Percentiles rank a stretch among this genome's conserved stretches.
Conservation (phyloP, 1,139 yeast genomes). For the Blastobotrys persicus region DNA sequence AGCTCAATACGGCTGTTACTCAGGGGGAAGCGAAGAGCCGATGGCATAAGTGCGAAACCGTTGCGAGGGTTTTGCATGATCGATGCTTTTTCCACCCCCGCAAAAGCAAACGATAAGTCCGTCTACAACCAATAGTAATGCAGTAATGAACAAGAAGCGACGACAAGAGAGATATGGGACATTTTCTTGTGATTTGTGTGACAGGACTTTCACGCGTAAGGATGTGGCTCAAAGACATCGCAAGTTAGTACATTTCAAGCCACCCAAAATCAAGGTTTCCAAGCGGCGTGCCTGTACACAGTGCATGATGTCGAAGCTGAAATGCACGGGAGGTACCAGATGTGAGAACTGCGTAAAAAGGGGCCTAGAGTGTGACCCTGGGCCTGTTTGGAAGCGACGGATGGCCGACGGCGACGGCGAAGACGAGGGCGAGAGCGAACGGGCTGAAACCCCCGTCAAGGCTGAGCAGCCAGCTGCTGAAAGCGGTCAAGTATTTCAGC, state of each 20-base stretch:
- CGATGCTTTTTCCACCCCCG: too few relatives aligned
- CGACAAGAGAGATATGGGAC: conserved; percentile 8
- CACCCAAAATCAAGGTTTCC: conserved; percentile 10
- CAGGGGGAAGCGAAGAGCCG: background rate
- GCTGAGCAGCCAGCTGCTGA: background rate
- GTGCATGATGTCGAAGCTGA: conserved; percentile 18
- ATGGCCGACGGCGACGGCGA: background rate
- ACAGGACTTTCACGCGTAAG: conserved; percentile 18
- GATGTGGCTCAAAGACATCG: conserved; percentile 20
- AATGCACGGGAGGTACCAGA: conserved; percentile 19
- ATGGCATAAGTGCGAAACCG: background rate
- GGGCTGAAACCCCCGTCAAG: too few relatives aligned
- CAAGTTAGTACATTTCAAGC: conserved; percentile 16
- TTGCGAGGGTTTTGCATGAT: background rate
- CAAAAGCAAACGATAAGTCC: background rate
- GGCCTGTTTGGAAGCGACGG: conserved; percentile 10
- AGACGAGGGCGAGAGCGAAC: too few relatives aligned
- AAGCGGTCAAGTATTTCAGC: background rate
- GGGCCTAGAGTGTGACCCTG: conserved; percentile 17
- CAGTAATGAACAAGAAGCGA: background rate
- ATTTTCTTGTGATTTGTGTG: conserved; percentile 17
- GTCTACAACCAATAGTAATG: background rate
- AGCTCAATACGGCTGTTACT: too few relatives aligned
- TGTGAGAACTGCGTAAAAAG: conserved; percentile 19
- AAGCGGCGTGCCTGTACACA: conserved; percentile 18